Evolutionary conservation across 192 early-diverging fungal genomes (phyloP), one percentile per base, ranked within the genome.

Genomic region (Coemansia sp.): DNA sequence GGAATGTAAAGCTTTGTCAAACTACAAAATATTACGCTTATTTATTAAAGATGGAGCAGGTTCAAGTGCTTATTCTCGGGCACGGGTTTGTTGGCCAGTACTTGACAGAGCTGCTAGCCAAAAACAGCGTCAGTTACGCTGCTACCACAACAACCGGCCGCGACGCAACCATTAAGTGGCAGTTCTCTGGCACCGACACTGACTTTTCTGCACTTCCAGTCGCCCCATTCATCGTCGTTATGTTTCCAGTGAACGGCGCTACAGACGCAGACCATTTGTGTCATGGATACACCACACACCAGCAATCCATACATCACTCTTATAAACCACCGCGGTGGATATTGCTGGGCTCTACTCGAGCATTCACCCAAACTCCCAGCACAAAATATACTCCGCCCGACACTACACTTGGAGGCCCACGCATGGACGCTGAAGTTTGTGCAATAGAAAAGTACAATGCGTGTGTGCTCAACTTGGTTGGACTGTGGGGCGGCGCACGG

Each of bases 401-500:
- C 21, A 28, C 66, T 0, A 49, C 25, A 26, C 25, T 65, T 1
- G 73, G 73, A 11, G 72, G 71, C 14, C 21, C 44, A 18, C 78
- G 78, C 1, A 37, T 66, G 18, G 68, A 71, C 6, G 71, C 78
- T 10, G 78, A 81, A 15, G 65, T 71, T 49, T 62, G 49, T 21
- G 40, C 71, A 17, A 66, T 75, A 10, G 42, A 46, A 10, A 21
- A 61, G 23, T 38, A 53, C 37, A 56, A 31, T 14, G 78, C 65
- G 0, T 57, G 61, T 11, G 78, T 81, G 48, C 65, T 81, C 14
- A 81, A 75, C 25, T 51, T 81, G 40, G 78, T 62, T 14, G 78
- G 78, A 2, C 63, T 81, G 42, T 81, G 78, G 78, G 78, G 78
- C 51, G 73, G 78, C 54, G 66, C 61, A 21, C 68, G 78, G 4